A percentile compares a stretch with the other conserved stretches of the same genome.
These are phyloP conservation scores for Gastrodia elata DNA, from an alignment of 106 monocot species.

Conservation along the genomic window DNA sequence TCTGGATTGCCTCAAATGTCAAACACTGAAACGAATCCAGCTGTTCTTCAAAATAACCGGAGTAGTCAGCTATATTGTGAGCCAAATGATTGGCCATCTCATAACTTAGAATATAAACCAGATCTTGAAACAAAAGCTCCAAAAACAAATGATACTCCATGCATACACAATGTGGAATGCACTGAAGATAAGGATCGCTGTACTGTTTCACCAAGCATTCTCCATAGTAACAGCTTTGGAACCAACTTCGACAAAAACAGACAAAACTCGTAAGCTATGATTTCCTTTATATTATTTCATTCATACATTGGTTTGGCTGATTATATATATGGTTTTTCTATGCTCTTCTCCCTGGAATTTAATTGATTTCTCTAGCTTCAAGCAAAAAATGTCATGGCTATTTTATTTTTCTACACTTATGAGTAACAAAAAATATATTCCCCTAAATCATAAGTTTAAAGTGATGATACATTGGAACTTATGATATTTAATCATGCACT, in stretches of 20 bases:
- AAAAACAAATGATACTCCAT: slow-evolving; percentile 18
- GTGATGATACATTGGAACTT: not conserved
- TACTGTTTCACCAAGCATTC: slow-evolving; percentile 58
- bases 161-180: slow-evolving; percentile 6
- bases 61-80: slow-evolving; percentile 8
- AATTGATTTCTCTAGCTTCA: not conserved
- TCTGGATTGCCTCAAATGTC: slow-evolving; percentile 17
- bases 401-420: not conserved
- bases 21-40: slow-evolving; percentile 42
- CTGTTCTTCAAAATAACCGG: slow-evolving; percentile 32
- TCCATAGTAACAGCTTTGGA: slow-evolving; percentile 42
- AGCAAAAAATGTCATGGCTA: not conserved
- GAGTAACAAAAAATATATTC: too few relatives aligned
- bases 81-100: slow-evolving; percentile 5
- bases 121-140: slow-evolving; percentile 26
- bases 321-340: not conserved
- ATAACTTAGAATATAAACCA: slow-evolving; percentile 23
- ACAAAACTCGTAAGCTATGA: slow-evolving; percentile 38
- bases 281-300: not conserved
- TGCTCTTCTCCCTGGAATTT: not conserved
- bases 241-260: slow-evolving; percentile 31
- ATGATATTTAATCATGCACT: not conserved
- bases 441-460: not conserved
- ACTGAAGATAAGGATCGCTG: slow-evolving; percentile 9
- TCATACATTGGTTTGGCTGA: not conserved